These are phyloP conservation scores for Astrocystis sublimbata DNA, from an alignment of 495 filamentous ascomycete species.

Conservation along the genomic window DNA sequence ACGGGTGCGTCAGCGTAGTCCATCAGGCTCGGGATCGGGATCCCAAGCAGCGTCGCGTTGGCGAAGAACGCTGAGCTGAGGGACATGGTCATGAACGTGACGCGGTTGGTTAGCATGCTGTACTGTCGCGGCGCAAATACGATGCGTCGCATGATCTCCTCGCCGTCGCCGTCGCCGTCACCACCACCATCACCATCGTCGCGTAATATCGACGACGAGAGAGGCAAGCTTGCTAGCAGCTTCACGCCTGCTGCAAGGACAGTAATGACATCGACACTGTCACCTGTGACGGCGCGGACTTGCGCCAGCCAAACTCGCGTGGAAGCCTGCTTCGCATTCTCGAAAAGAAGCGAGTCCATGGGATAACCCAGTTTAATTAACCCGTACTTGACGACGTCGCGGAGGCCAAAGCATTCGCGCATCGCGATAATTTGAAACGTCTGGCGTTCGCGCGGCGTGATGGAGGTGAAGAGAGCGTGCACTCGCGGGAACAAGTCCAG, in stretches of 20 bases:
- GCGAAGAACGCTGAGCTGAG: constrained; percentile 3
- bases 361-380: not conserved
- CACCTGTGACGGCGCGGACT: not conserved
- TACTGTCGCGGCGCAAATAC: not conserved
- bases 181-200: too few relatives aligned
- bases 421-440: not conserved
- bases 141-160: not conserved
- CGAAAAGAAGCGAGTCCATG: not conserved
- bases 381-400: not conserved
- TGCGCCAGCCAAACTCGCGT: not conserved
- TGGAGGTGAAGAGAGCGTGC: not conserved
- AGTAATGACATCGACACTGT: not conserved
- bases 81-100: not conserved
- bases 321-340: not conserved
- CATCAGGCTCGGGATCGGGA: not conserved
- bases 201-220: too few relatives aligned
- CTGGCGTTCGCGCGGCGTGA: not conserved
- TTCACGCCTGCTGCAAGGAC: not conserved
- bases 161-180: too few relatives aligned
- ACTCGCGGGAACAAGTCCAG: not conserved
- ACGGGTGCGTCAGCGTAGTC: not conserved
- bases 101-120: not conserved
- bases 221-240: not conserved
- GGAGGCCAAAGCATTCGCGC: not conserved
- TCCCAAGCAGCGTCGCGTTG: not conserved